Percentiles rank a stretch among this genome's conserved stretches.
phyloP scores from a whole-genome alignment of 2,329 filamentous ascomycete species.

The Colletotrichum euphorbiae region DNA sequence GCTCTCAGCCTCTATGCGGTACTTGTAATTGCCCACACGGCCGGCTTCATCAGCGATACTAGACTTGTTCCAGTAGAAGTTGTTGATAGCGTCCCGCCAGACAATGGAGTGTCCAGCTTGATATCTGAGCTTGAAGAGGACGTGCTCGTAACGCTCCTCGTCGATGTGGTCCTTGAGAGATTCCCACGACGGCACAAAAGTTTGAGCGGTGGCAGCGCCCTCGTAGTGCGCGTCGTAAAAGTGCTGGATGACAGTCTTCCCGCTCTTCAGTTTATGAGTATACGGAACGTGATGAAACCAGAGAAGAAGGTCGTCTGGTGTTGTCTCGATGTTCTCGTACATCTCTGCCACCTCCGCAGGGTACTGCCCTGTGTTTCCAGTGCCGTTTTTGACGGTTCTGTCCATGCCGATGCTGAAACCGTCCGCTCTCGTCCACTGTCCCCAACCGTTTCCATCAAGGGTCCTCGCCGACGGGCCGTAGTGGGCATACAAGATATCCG shows the following conservation, averaged over 20 bases:
- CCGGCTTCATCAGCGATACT: constrained; percentile 67
- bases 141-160: constrained; percentile 67
- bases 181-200: constrained; percentile 66
- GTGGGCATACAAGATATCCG: constrained; percentile 75
- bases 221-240: constrained; percentile 73
- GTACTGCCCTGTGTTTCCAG: constrained; percentile 74
- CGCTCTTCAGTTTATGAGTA: constrained; percentile 69
- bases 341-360: constrained; percentile 66
- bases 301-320: constrained; percentile 74
- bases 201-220: constrained; percentile 70
- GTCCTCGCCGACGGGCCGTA: constrained; percentile 64
- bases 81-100: constrained; percentile 75
- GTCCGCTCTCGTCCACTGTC: constrained; percentile 78
- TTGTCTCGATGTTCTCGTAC: constrained; percentile 72
- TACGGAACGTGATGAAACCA: constrained; percentile 83
- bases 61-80: constrained; percentile 72
- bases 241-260: constrained; percentile 75
- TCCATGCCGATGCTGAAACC: constrained; percentile 74
- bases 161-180: constrained; percentile 68
- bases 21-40: constrained; percentile 71
- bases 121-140: constrained; percentile 69
- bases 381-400: constrained; percentile 75
- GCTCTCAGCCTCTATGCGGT: constrained; percentile 75
- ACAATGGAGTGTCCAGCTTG: constrained; percentile 78
- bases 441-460: constrained; percentile 76